Base-by-base conservation (phyloP, 1,284 basidiomycete species). In the Trichosporon sp. region DNA sequence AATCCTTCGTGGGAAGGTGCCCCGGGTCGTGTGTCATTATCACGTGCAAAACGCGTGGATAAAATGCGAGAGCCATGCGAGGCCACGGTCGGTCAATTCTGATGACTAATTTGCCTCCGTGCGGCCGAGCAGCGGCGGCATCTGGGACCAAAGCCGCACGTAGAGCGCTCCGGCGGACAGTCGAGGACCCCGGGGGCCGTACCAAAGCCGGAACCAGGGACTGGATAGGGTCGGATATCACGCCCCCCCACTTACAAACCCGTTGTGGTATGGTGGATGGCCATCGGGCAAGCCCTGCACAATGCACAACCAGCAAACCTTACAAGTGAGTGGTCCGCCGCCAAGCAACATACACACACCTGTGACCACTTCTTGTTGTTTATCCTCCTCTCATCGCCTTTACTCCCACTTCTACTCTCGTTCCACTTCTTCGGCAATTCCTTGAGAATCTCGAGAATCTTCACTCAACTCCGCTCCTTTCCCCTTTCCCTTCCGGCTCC, bases 191-290 rank as follows among this genome's bases (percentile, higher is more conserved):
- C 19, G 46, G 16, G 46, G 46, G 19, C 51, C 51, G 19, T 21
- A 21, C 51, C 19, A 54, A 19, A 19, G 51, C 21, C 21, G 51
- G 14, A 48, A 16, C 46, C 46, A 48, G 46, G 14, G 19, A 54
- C 38, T 6, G 38, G 38, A 6, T 3, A 40, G 12, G 38, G 38
- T 54, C 51, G 31, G 59, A 63, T 63, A 63, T 37, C 59, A 35
- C 31, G 32, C 8, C 59, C 59, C 59, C 59, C 59, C 59, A 63
- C 59, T 63, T 63, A 63, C 59, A 35, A 63, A 63, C 14, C 59
- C 2, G 35, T 56, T 2, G 7, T 16, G 48, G 16, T 10, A 37
- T 37, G 35, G 35, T 37, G 35, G 35, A 46, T 46, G 43, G 16
- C 43, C 43, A 46, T 46, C 43, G 43, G 43, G 43, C 43, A 54